Evolutionary conservation across 179 eudicot species (phyloP).

Genomic region (Carnegiea gigantea): DNA sequence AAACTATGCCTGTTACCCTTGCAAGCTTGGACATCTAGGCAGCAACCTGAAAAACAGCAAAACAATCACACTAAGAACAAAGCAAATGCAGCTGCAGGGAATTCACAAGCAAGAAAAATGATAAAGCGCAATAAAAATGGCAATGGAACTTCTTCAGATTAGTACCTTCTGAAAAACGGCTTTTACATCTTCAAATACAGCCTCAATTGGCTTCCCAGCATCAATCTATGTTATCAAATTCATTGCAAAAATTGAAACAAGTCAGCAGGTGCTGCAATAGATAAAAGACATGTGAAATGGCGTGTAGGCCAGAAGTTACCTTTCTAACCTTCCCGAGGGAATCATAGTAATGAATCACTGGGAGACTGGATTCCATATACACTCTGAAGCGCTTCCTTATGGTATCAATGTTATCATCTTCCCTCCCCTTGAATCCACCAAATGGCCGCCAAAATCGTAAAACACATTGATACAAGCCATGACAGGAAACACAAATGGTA

Average conservation of each 20-base stretch:
- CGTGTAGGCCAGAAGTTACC: constrained; percentile 40
- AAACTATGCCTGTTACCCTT: constrained; percentile 12
- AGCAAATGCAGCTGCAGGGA: not conserved
- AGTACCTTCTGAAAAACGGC: constrained; percentile 47
- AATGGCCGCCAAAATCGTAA: not conserved
- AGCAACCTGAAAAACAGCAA: constrained; percentile 29
- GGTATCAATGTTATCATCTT: constrained; percentile 90
- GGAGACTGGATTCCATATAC: constrained; percentile 83
- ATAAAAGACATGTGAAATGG: not conserved
- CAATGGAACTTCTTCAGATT: not conserved
- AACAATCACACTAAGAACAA: constrained; percentile 5
- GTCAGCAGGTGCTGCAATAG: not conserved
- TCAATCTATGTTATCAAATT: constrained; percentile 46
- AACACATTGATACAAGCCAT: not conserved
- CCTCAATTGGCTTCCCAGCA: constrained; percentile 76
- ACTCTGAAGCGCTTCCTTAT: constrained; percentile 87
- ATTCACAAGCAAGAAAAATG: not conserved
- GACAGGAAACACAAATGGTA: not conserved
- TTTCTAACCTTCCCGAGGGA: constrained; percentile 70
- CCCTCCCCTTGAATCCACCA: constrained; percentile 59
- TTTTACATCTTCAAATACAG: constrained; percentile 80
- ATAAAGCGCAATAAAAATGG: not conserved
- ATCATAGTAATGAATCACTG: constrained; percentile 81
- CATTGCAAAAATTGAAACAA: not conserved
- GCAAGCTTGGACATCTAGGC: constrained; percentile 25